A percentile compares a stretch with the other conserved stretches of the same genome.
phyloP scores from a whole-genome alignment of 768 basidiomycete genomes.

The Tremella mesenterica region DNA sequence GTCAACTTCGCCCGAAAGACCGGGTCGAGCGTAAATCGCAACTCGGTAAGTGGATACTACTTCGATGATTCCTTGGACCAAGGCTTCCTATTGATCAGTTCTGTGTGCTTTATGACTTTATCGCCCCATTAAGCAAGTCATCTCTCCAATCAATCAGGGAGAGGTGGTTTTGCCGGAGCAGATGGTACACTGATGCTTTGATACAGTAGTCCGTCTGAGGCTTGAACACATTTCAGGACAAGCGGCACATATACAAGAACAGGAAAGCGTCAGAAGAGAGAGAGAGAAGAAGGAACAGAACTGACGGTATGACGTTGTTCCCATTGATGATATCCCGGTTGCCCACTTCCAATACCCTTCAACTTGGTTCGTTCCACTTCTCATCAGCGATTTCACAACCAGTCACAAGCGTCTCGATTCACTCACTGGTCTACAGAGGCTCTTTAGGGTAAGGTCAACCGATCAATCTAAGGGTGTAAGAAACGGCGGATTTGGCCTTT shows the following conservation, averaged over 20 bases:
- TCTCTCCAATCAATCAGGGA: no score
- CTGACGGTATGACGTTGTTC: constrained; percentile 3
- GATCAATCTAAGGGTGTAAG: no score
- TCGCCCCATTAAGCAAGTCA: not conserved
- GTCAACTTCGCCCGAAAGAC: constrained; percentile 7
- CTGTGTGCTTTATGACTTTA: no score
- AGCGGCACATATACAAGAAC: not conserved
- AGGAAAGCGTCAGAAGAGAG: not conserved
- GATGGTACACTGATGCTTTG: no score
- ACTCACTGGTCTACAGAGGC: no score
- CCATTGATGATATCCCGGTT: constrained; percentile 2
- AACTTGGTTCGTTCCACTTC: no score
- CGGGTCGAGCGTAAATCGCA: constrained; percentile 2
- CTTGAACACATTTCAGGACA: not conserved
- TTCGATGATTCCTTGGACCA: constrained; percentile 3
- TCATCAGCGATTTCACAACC: no score
- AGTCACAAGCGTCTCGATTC: no score
- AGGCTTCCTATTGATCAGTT: not conserved
- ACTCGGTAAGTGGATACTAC: not conserved
- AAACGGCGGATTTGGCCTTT: no score
- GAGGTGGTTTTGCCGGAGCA: no score
- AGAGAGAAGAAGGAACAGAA: not conserved
- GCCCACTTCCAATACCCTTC: no score
- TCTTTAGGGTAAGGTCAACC: no score
- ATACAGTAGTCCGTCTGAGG: not conserved